Conservation (phyloP, 768 basidiomycete species). For the Phanerodontia chrysosporium region DNA sequence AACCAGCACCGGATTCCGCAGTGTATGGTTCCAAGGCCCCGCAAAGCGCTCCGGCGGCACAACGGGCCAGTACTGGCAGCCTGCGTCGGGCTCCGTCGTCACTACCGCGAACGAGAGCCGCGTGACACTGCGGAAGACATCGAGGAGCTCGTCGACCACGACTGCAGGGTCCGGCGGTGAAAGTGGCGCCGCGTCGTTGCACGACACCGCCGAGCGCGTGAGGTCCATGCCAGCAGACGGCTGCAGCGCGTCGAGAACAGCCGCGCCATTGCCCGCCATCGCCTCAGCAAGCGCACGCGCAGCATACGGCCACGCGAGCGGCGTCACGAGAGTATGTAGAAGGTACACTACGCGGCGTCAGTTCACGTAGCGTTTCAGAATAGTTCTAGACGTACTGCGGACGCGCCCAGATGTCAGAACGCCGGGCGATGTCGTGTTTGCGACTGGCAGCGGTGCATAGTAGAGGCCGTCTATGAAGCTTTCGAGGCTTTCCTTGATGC, state of each 20-base stretch:
- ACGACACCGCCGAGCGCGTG: slow-evolving; percentile 27
- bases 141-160: slow-evolving; percentile 23
- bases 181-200: slow-evolving; percentile 26
- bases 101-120: slow-evolving; percentile 17
- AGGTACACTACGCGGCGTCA: slow-evolving; percentile 12
- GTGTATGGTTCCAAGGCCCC: slow-evolving; percentile 29
- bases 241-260: slow-evolving; percentile 19
- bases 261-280: slow-evolving; percentile 22
- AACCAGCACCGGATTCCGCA: slow-evolving; percentile 24
- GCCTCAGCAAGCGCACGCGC: slow-evolving; percentile 18
- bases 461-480: slow-evolving; percentile 19
- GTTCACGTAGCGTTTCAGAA: not conserved
- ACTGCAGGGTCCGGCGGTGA: slow-evolving; percentile 13
- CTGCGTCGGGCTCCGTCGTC: slow-evolving; percentile 23
- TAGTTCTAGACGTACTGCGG: slow-evolving; percentile 15
- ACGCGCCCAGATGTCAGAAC: slow-evolving; percentile 24
- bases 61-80: slow-evolving; percentile 25
- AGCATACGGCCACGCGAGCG: not conserved
- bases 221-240: slow-evolving; percentile 7
- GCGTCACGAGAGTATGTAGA: not conserved
- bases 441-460: slow-evolving; percentile 24
- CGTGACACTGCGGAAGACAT: slow-evolving; percentile 17
- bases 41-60: slow-evolving; percentile 23
- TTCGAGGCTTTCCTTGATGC: slow-evolving; percentile 20
- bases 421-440: slow-evolving; percentile 21